Base-by-base conservation (phyloP, 495 filamentous ascomycete genomes). In the Daldinia vernicosa region DNA sequence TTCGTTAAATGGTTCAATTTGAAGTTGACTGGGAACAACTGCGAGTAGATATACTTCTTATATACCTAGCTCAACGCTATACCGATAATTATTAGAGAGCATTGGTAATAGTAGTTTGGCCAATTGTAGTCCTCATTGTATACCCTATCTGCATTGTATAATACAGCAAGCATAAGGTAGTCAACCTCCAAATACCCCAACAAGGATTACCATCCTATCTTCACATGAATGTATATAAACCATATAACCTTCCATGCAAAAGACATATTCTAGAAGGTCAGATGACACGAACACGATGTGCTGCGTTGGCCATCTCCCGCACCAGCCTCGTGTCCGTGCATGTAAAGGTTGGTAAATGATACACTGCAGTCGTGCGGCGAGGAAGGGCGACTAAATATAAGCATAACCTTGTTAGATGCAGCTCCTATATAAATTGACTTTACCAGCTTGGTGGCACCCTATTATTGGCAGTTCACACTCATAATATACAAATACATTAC, bases 261-360 rank as follows among this genome's bases (percentile, higher is more conserved):
- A 50, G 56, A 60, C 19, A 26, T 3, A 40, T 45, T 57, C 40
- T 17, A 39, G 14, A 14, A 59, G 33, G 43, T 69, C 67, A 69
- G 54, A 43, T 69, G 67, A 69, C 60, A 50, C 19, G 53, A 45
- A 35, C 15, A 15, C n/a, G 45, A 69, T 69, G 67, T 64, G 55
- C 40, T 63, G 19, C 30, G 60, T 33, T 69, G 43, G 43, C 54
- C 53, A 63, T 35, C 45, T 60, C 37, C 32, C 22, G 60, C 19
- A 54, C 50, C 33, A 26, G 56, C 54, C 37, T 53, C 32, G 33
- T 60, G 63, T 45, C 51, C 12, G 4, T 53, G 17, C 30, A 30
- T 19, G 53, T 69, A 57, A n/a, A 57, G 58, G 24, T 19, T 17
- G 32, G 43, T 33, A 9, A 22, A 33, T 37, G 43, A 22, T 69